phyloP scores from a whole-genome alignment of 305 asterid species.

The Coffea humblotiana region DNA sequence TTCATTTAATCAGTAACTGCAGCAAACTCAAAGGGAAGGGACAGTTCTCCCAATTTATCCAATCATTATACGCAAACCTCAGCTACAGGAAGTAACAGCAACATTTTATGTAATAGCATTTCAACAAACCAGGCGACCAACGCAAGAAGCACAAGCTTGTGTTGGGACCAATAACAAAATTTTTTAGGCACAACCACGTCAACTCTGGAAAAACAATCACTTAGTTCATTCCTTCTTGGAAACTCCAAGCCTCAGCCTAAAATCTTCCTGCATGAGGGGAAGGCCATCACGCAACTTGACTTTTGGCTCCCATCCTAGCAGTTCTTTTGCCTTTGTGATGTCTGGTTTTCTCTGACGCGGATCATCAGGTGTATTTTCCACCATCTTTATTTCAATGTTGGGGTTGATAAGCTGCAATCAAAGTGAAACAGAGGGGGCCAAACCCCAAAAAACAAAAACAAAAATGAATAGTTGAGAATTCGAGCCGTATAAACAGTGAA shows the following conservation, averaged over 20 bases:
- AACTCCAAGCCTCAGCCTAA: constrained; percentile 59
- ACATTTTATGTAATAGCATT: not conserved
- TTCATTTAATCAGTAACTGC: not conserved
- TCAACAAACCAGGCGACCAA: not conserved
- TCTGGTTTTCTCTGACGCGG: constrained; percentile 72
- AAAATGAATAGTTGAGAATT: not conserved
- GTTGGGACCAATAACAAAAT: constrained; percentile 1
- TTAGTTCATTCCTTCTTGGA: constrained; percentile 33
- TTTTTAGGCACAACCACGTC: not conserved
- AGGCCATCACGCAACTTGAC: constrained; percentile 62
- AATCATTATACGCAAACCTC: constrained; percentile 7
- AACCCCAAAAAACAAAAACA: too few species aligned
- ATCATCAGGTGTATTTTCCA: constrained; percentile 76
- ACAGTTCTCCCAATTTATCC: not conserved
- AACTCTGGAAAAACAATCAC: not conserved
- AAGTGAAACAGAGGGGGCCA: too few species aligned
- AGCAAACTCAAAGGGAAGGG: not conserved
- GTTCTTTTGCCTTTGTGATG: constrained; percentile 59
- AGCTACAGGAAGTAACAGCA: not conserved
- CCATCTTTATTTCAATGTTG: constrained; percentile 45
- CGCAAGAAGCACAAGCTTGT: not conserved
- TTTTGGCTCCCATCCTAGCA: constrained; percentile 72
- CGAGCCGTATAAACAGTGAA: not conserved
- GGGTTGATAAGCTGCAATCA: constrained; percentile 58
- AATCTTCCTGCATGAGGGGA: constrained; percentile 71